Percentiles rank a stretch among this genome's conserved stretches.
Conservation (phyloP, 305 asterid species). For the Plantago lanceolata region DNA sequence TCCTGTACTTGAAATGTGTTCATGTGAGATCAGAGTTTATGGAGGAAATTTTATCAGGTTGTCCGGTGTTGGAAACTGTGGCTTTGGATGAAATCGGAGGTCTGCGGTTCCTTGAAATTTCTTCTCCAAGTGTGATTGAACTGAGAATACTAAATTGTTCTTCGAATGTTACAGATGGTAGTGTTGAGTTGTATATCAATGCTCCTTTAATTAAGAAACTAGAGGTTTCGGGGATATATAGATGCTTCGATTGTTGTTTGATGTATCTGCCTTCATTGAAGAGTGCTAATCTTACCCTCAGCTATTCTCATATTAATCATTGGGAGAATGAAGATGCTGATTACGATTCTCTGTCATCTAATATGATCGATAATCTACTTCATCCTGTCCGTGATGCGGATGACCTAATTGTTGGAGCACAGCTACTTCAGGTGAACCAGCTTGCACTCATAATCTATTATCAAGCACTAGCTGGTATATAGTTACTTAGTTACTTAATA, state of each 20-base stretch:
- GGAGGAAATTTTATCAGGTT: neutral
- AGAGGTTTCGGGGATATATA: neutral
- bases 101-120: neutral
- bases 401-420: neutral
- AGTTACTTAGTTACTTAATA: too few species aligned
- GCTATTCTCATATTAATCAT: neutral
- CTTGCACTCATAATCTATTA: too few species aligned
- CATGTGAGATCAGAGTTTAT: neutral
- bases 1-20: neutral
- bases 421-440: slow-evolving; percentile 1
- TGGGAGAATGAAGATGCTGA: neutral
- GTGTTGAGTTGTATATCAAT: neutral
- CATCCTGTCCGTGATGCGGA: neutral
- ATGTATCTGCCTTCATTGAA: neutral
- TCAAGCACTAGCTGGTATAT: too few species aligned
- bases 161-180: neutral
- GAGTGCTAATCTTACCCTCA: neutral
- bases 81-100: slow-evolving; percentile 1
- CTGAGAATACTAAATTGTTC: neutral
- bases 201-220: slow-evolving; percentile 2
- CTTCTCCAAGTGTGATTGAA: neutral
- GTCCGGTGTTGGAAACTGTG: neutral
- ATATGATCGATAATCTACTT: neutral
- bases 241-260: neutral
- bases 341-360: neutral